phyloP scores from a whole-genome alignment of 164 flowering plant genomes.

The Vitis cinerea region DNA sequence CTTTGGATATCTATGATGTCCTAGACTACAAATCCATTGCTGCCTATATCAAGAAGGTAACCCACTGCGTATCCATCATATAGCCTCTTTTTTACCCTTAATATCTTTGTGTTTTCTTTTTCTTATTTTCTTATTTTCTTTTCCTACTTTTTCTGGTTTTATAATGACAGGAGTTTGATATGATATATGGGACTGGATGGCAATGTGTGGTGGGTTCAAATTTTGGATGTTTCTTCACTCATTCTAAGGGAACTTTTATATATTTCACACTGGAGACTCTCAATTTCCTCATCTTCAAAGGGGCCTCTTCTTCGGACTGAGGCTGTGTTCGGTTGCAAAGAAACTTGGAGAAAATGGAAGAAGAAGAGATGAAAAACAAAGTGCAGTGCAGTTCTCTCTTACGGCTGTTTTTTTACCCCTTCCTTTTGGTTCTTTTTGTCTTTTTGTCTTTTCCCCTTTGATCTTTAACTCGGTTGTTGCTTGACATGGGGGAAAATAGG shows the following conservation, averaged over 20 bases:
- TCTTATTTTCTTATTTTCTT: slow-evolving; percentile 5
- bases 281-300: slow-evolving; percentile 87
- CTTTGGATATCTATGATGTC: slow-evolving; percentile 83
- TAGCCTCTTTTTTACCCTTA: not conserved
- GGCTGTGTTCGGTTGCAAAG: slow-evolving; percentile 4
- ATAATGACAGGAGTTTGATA: slow-evolving; percentile 66
- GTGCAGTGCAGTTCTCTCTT: not conserved
- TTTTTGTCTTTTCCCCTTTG: too few species aligned
- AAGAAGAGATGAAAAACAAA: not conserved
- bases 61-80: too few species aligned
- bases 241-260: slow-evolving; percentile 76
- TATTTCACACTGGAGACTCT: slow-evolving; percentile 75
- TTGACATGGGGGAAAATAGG: too few species aligned
- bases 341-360: slow-evolving; percentile 9
- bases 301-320: slow-evolving; percentile 34
- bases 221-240: slow-evolving; percentile 88
- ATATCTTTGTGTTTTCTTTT: not conserved
- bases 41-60: slow-evolving; percentile 80
- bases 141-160: not conserved
- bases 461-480: too few species aligned
- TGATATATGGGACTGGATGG: slow-evolving; percentile 75
- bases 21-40: slow-evolving; percentile 79
- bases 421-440: not conserved
- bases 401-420: not conserved
- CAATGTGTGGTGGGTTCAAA: slow-evolving; percentile 91